A percentile compares a stretch with the other conserved stretches of the same genome.
Evolutionary conservation across 257 asterid genomes (phyloP).

Genomic region (Lantana camara): DNA sequence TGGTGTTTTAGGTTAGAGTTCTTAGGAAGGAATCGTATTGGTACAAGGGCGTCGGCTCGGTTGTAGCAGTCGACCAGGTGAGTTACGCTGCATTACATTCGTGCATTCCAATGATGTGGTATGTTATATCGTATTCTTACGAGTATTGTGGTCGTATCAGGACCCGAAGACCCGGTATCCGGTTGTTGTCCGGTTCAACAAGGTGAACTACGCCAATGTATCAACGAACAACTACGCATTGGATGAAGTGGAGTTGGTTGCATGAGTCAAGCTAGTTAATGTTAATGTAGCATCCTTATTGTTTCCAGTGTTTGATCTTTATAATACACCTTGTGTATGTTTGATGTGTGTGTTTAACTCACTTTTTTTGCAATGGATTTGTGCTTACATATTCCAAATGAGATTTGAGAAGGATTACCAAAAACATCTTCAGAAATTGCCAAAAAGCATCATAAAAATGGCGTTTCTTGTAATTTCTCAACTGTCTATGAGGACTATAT

Average conservation of each 20-base stretch:
- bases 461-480: too few species aligned
- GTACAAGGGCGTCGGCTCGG: conserved; percentile 72
- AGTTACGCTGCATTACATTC: not conserved
- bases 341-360: conserved; percentile 1
- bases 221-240: conserved; percentile 79
- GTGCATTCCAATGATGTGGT: not conserved
- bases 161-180: conserved; percentile 74
- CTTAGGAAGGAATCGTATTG: conserved; percentile 78
- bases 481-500: too few species aligned
- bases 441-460: too few species aligned
- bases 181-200: conserved; percentile 72
- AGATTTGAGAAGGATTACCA: too few species aligned
- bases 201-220: conserved; percentile 74
- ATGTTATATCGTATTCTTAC: not conserved
- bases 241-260: conserved; percentile 59
- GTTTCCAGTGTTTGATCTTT: conserved; percentile 17
- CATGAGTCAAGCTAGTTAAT: conserved; percentile 28
- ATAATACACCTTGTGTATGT: conserved; percentile 20
- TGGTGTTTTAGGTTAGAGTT: conserved; percentile 55
- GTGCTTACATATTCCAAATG: not conserved
- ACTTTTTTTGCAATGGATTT: conserved; percentile 2
- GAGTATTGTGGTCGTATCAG: conserved; percentile 32
- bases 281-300: conserved; percentile 26
- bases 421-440: too few species aligned
- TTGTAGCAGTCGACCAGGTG: conserved; percentile 80